A percentile compares a stretch with the other conserved stretches of the same genome.
Conservation (phyloP, 306 rosid genomes). For the Betula pendula region DNA sequence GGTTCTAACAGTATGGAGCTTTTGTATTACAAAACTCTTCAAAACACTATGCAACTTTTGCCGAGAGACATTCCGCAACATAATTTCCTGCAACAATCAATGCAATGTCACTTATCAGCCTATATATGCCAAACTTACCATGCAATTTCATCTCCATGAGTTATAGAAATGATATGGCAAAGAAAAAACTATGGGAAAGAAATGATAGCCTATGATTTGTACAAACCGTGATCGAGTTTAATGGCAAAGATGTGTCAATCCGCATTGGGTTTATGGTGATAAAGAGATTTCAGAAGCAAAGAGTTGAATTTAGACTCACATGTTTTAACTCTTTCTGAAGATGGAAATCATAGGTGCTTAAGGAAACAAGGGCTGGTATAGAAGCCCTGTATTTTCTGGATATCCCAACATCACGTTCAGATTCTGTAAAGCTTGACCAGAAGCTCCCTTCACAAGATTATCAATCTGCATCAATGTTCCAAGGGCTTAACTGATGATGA, state of each 20-base stretch:
- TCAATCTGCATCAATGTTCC: slow-evolving; percentile 66
- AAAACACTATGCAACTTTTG: background rate
- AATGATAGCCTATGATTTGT: background rate
- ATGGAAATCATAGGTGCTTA: slow-evolving; percentile 18
- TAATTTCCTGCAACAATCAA: slow-evolving; percentile 20
- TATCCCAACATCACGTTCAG: slow-evolving; percentile 84
- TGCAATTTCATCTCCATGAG: background rate
- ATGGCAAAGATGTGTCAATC: background rate
- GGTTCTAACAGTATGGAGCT: background rate
- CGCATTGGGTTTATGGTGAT: background rate
- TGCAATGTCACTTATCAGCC: background rate
- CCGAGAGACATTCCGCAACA: slow-evolving; percentile 1
- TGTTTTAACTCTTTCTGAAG: background rate
- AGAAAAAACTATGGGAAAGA: background rate
- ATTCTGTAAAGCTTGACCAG: slow-evolving; percentile 96
- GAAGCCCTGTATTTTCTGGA: slow-evolving; percentile 81
- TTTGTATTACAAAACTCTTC: background rate
- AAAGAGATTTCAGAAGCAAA: background rate
- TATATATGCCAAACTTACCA: background rate
- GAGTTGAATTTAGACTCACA: background rate
- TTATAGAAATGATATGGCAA: too few species aligned
- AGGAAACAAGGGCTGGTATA: slow-evolving; percentile 76
- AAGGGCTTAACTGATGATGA: slow-evolving; percentile 19
- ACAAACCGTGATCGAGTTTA: background rate
- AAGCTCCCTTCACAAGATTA: slow-evolving; percentile 95